Evolutionary conservation across 2,329 filamentous ascomycete genomes (phyloP).

Genomic region (Hortaea werneckii): DNA sequence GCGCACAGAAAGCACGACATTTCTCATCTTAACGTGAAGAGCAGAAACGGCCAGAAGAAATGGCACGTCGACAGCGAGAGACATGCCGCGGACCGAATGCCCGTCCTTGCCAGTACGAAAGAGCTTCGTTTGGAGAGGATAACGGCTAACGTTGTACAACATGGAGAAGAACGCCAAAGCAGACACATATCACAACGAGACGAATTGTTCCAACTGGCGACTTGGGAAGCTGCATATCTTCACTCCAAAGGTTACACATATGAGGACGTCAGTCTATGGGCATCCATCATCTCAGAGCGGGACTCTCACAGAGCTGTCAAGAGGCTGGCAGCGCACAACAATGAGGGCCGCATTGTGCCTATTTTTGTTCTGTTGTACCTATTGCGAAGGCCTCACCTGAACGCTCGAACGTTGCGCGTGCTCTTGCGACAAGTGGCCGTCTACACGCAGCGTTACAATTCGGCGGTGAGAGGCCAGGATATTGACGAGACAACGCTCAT

Average conservation of each 20-base stretch:
- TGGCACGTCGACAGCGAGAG: conserved; percentile 1
- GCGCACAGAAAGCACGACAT: conserved; percentile 3
- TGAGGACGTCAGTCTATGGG: conserved; percentile 17
- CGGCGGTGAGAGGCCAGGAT: background rate
- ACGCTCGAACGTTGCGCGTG: conserved; percentile 30
- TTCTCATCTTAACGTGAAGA: conserved; percentile 4
- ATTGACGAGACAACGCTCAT: conserved; percentile 21
- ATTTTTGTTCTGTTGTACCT: conserved; percentile 39
- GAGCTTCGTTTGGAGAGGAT: conserved; percentile 9
- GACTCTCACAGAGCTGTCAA: conserved; percentile 14
- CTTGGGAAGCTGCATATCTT: conserved; percentile 8
- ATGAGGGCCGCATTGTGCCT: conserved; percentile 22
- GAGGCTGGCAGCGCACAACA: conserved; percentile 5
- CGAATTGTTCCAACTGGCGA: conserved; percentile 3
- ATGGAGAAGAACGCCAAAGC: background rate
- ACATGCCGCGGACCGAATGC: conserved; percentile 2
- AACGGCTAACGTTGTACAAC: conserved; percentile 10
- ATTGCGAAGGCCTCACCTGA: conserved; percentile 34
- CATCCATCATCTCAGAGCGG: conserved; percentile 11
- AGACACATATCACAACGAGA: background rate
- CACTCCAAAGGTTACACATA: conserved; percentile 7
- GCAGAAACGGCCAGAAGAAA: background rate
- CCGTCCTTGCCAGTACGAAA: background rate
- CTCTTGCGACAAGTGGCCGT: background rate
- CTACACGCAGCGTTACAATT: conserved; percentile 2